Base-by-base conservation (phyloP, 2,329 filamentous ascomycete species). In the Endoconidiophora laricicola region DNA sequence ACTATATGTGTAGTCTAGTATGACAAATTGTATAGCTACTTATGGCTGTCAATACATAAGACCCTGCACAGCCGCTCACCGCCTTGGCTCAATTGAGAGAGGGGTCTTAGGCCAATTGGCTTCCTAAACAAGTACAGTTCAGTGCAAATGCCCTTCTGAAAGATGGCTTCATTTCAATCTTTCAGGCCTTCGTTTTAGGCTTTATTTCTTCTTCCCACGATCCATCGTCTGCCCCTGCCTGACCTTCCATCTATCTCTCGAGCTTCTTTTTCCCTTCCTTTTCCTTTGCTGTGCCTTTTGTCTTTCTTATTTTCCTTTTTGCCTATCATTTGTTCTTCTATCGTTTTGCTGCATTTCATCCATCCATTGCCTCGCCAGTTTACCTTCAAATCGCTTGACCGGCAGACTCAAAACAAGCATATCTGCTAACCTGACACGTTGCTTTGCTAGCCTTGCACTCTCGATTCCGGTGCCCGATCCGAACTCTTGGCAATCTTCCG, bases 271-370 rank as follows among this genome's bases (percentile, higher is more conserved):
- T 56, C 54, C 49, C 50, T 38, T 38, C 46, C 50, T 50, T 46
- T 55, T 43, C 53, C 53, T 52, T 53, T 52, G 50, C 52, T 51
- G 46, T 49, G 56, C 52, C 18, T 24, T 33, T 14, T 45, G 14
- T 44, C 9, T 44, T 29, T 20, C 23, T 50, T 22, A 12, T 20
- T 48, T 22, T 20, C 18, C 36, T 22, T 46, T 14, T 48, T 50
- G 6, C 44, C 48, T 48, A 18, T 18, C 16, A 29, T 38, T 26
- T 53, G 24, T 10, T 47, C 49, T 47, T 48, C 43, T 46, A 50
- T 45, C 48, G 43, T 22, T 26, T 44, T 38, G 33, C 26, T 33
- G 26, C 26, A 29, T 29, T 29, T 4, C 3, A 29, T 29, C 9
- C 2, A 29, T 10, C 26, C 26, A 33, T 33, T 33, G 26, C 12